Evolutionary conservation across 148 eudicot genomes (phyloP), one percentile per base, ranked within the genome.

Genomic region (Rhododendron griersonianum): DNA sequence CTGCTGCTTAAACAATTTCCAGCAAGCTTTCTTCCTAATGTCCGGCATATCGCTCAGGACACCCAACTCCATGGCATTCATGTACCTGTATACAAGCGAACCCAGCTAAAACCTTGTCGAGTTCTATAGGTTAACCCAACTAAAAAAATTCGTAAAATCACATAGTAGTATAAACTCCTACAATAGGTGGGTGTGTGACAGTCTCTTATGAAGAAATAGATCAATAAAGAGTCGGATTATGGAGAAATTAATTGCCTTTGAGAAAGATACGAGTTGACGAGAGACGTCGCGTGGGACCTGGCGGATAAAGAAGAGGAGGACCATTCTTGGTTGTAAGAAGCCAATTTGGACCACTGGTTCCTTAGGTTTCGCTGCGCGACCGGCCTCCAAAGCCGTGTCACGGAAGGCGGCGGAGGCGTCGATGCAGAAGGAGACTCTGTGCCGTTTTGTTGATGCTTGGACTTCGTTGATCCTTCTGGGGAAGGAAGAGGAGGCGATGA

Each of bases 271-370:
- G 98, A 89, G 79, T 96, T 96, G 65, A 94, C 96, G n/a, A 94
- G 87, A 30, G 91, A 88, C 50, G 95, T 92, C 83, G 96, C 96
- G 35, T 93, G 90, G 16, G 98, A 89, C 76, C 92, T 89, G 65
- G 91, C 92, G 8, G 94, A 55, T 10, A 92, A 89, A 79, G 93
- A 87, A 67, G 88, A 83, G 39, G 96, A 86, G 21, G 59, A 14
- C 98, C 98, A 95, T 21, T 96, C 86, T 74, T 88, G 89, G 41
- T 88, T 88, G 67, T 87, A 87, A 28, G 91, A 57, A 11, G 91
- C 89, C 84, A 96, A 85, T 65, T 91, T 94, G 35, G 98, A 92
- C 99, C 99, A 96, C 82, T 96, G 99, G 87, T 95, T 96, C 90
- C 94, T 90, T 55, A 96, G 85, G 88, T 95, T 96, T 77, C 96